Evolutionary conservation across 2,329 filamentous ascomycete genomes (phyloP), one percentile per base, ranked within the genome.

Genomic region (Alternaria angustiovoidea): DNA sequence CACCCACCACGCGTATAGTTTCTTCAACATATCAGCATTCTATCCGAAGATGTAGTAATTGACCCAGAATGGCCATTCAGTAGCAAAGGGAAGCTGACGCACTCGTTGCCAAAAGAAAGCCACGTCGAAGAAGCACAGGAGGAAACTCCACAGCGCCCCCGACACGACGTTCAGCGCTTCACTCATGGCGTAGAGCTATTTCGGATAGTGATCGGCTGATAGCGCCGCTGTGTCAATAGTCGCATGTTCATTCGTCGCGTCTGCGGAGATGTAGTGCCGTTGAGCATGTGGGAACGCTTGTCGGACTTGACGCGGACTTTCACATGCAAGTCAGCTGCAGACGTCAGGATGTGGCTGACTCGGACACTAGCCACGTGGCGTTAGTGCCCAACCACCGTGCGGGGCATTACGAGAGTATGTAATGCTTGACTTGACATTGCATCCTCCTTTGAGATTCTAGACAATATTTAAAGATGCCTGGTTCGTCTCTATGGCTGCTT

Each of bases 1-100:
- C 57, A 80, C 86, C 82, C 89, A 89, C 88, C 91, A 92, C 55
- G 81, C 81, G 62, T 86, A 81, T 51, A 92, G 80, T 82, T 87
- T 90, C 91, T 94, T 77, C 47, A 73, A 44, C 66, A 74, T 72
- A 54, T 67, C 52, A 73, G 68, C 56, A 58, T 54, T 30, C 7
- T 20, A 42, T 20, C 30, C 28, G 22, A 51, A 39, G 38, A 48
- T n/a, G 51, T 32, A 42, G 34, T 46, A 41, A 30, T 24, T 22
- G 20, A 34, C 14, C 24, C 24, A 43, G 20, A 30, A 51, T 18
- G 36, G 28, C 18, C 47, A 28, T 39, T 30, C 16, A 16, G 26
- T 32, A 36, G n/a, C 46, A 22, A 44, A 41, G 14, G 51, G 46
- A 53, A 48, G 46, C 32, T 49, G 57, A 73, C 75, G 62, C 68